Conservation (phyloP, 1,284 basidiomycete genomes). For the Peniophora sp. region DNA sequence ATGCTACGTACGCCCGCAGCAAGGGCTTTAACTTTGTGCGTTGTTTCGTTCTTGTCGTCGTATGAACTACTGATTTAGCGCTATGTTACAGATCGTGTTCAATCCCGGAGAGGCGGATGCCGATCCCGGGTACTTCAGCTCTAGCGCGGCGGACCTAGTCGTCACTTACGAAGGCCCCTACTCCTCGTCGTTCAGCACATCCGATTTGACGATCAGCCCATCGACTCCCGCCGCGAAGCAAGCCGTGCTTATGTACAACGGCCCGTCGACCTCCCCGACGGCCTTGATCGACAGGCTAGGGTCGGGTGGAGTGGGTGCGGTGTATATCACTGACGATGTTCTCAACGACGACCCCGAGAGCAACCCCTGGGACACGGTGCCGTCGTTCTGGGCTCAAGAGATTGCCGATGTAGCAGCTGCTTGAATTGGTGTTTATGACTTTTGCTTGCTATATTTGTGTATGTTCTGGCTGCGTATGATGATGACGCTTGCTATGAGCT, state of each 20-base stretch:
- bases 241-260: constrained; percentile 18
- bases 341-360: too few relatives aligned
- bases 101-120: constrained; percentile 16
- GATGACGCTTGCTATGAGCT: too few relatives aligned
- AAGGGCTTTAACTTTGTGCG: background rate
- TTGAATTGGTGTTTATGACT: too few relatives aligned
- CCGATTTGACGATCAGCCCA: constrained; percentile 9
- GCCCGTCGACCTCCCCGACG: constrained; percentile 21
- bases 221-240: constrained; percentile 17
- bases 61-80: background rate
- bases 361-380: background rate
- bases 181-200: background rate
- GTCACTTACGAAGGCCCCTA: constrained; percentile 8
- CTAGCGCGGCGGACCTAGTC: constrained; percentile 15
- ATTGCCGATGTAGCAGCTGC: background rate
- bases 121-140: constrained; percentile 12
- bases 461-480: too few relatives aligned
- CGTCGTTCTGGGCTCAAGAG: background rate
- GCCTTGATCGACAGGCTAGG: constrained; percentile 26
- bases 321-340: constrained; percentile 33
- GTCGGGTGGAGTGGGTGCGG: constrained; percentile 26
- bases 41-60: too few relatives aligned
- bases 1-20: background rate
- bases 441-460: too few relatives aligned
- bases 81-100: constrained; percentile 11